phyloP scores from a whole-genome alignment of 2,329 filamentous ascomycete genomes.

The Xylariaceae sp. region DNA sequence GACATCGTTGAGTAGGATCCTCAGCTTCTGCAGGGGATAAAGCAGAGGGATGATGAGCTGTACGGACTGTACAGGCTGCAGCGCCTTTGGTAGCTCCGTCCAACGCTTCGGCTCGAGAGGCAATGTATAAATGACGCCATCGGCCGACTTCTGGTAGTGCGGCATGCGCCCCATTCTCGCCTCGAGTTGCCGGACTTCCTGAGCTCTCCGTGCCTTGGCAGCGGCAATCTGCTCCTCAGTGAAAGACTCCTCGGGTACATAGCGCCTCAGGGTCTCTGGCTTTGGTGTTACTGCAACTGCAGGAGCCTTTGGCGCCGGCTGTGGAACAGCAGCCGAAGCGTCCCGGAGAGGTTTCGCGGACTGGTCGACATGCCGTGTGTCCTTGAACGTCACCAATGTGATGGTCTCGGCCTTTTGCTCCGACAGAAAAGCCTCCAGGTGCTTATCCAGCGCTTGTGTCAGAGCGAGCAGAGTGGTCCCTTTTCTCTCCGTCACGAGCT shows the following conservation, averaged over 20 bases:
- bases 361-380: constrained; percentile 43
- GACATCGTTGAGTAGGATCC: constrained; percentile 60
- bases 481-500: constrained; percentile 50
- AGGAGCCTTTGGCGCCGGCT: constrained; percentile 8
- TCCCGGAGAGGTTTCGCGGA: constrained; percentile 15
- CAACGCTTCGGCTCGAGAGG: constrained; percentile 62
- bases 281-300: constrained; percentile 5
- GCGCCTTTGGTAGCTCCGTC: constrained; percentile 51
- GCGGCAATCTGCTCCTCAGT: constrained; percentile 54
- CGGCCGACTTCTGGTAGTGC: constrained; percentile 61
- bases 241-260: constrained; percentile 44
- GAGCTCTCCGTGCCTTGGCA: constrained; percentile 58
- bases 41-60: constrained; percentile 64
- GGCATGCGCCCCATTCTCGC: constrained; percentile 64
- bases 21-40: constrained; percentile 66
- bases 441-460: constrained; percentile 65
- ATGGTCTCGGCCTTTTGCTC: constrained; percentile 67
- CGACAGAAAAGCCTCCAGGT: constrained; percentile 64
- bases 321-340: constrained; percentile 7
- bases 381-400: constrained; percentile 59
- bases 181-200: constrained; percentile 68
- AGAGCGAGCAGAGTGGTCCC: constrained; percentile 58
- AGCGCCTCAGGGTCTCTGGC: constrained; percentile 28
- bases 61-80: constrained; percentile 58
- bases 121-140: constrained; percentile 65